Base-by-base conservation (phyloP, 176 grass and related monocot species). In the Phyllostachys edulis region DNA sequence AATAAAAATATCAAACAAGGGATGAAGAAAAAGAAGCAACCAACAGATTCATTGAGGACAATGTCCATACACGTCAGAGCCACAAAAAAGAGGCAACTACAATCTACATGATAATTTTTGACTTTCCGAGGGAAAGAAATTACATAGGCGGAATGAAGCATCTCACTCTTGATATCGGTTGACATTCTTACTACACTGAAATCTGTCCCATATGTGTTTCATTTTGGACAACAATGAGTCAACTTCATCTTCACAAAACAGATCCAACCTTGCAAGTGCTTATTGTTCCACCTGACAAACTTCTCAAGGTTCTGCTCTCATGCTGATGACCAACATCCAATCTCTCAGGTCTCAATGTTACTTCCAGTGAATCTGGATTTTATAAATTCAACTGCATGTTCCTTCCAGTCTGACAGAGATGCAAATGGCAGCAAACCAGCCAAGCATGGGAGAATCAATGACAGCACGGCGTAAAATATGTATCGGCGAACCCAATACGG, bases 341-440 rank as follows among this genome's bases (percentile, higher is more conserved):
- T 36, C 44, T 87, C 56, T 94, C 80, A 89, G 65, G 77, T 67
- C 51, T 89, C 80, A 57, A 63, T 57, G 54, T 79, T 67, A 67
- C 47, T 84, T 85, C 87, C 81, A 73, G 40, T 59, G 17, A 84
- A 84, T 80, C 11, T 69, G 66, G 76, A 86, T 6, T 34, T 85
- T 21, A 90, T 21, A 67, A 62, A 84, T 80, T 87, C 78, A 49
- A 86, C 45, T 16, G 82, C 81, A 46, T 88, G 96, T 10, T 78
- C 86, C 34, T 56, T 89, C 96, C 96, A 94, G 52, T 92, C 88
- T 85, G 45, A 70, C 26, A 94, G 6, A 50, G 93, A 90, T 54
- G 96, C 96, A 80, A 99, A 99, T 14, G 96, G 93, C 57, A 99
- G 75, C 54, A 99, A 88, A 73, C 96, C 91, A 70, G 91, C 83